Base-by-base conservation (phyloP, 176 grass and related monocot species). In the Juncus inflexus region DNA sequence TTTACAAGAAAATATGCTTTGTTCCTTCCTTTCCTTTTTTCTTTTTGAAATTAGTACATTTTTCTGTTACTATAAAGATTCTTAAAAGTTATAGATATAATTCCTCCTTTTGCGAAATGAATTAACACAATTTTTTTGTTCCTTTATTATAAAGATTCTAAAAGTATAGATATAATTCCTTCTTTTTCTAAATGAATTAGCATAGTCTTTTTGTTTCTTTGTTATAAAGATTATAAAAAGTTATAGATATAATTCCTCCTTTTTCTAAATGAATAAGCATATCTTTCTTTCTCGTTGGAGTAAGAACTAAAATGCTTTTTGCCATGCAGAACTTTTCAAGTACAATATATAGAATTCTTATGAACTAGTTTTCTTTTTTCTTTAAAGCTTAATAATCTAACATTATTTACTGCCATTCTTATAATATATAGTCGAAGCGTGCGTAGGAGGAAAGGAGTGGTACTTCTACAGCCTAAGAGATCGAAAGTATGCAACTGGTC, bases 381-480 rank as follows among this genome's bases (percentile, higher is more conserved):
- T 7, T 6, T 12, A 45, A 45, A 40, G 13, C 6, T 64, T 56
- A 36, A 3, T 62, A 55, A 28, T 2, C 35, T 40, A 5, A 15
- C 38, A 52, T 52, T 38, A 42, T 37, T 38, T 43, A 16, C 16
- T 6, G 19, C 59, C 7, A 42, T 5, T 67, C 9, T 39, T 7
- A 28, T 40, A 15, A 4, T 14, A 38, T 81, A 28, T 79, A 96
- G 91, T 76, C 45, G 76, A 81, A 49, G 91, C 91, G 62, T 90
- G 87, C n/a, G 64, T 96, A 50, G 91, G 84, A 5, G 79, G 87
- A 2, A 96, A 88, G 57, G 91, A 96, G 63, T 96, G 91, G 91
- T 96, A 91, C 60, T 91, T 96, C 66, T 90, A 84, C 59, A 91
- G 77, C 60, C 79, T 88, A 9, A 83, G 74, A 16, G 91, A 96